Percentiles rank a stretch among this genome's conserved stretches.
These are phyloP conservation scores for Brettanomyces naardenensis DNA, from an alignment of 805 yeast genomes.

Conservation along the genomic window DNA sequence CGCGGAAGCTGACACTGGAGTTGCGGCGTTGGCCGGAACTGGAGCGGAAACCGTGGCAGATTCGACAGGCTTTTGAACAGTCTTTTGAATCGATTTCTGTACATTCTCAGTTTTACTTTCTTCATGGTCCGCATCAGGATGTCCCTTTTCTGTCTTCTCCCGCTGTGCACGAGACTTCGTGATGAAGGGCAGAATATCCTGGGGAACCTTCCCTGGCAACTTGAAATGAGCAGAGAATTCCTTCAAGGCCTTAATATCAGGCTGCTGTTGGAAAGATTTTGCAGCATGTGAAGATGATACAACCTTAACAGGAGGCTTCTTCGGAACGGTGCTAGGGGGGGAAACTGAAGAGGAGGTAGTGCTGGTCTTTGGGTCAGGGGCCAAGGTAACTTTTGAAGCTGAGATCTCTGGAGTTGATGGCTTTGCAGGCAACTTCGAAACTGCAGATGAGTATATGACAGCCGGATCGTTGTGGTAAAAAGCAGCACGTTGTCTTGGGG, in stretches of 20 bases:
- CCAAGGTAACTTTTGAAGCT: neutral
- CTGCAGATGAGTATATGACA: slow-evolving; percentile 47
- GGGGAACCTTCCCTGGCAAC: slow-evolving; percentile 41
- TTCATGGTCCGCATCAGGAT: too few species aligned
- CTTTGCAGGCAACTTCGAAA: slow-evolving; percentile 8
- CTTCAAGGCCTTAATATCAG: slow-evolving; percentile 60
- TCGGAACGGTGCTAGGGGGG: slow-evolving; percentile 5
- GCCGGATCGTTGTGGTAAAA: slow-evolving; percentile 58
- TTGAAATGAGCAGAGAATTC: slow-evolving; percentile 80
- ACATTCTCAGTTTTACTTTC: neutral
- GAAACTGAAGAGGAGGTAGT: neutral
- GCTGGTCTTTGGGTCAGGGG: slow-evolving; percentile 2
- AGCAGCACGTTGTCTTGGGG: slow-evolving; percentile 49
- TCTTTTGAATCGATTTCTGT: slow-evolving; percentile 4
- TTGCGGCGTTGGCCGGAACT: neutral
- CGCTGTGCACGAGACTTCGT: slow-evolving; percentile 62
- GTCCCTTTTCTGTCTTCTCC: slow-evolving; percentile 22
- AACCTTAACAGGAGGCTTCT: slow-evolving; percentile 8
- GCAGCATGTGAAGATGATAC: slow-evolving; percentile 28
- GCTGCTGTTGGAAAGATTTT: slow-evolving; percentile 30
- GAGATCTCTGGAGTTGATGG: slow-evolving; percentile 2
- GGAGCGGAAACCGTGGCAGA: neutral
- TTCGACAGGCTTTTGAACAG: neutral
- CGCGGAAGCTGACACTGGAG: neutral
- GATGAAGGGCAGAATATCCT: slow-evolving; percentile 60